Conservation (phyloP, 2,329 filamentous ascomycete genomes). For the Akanthomyces dipterigenus region DNA sequence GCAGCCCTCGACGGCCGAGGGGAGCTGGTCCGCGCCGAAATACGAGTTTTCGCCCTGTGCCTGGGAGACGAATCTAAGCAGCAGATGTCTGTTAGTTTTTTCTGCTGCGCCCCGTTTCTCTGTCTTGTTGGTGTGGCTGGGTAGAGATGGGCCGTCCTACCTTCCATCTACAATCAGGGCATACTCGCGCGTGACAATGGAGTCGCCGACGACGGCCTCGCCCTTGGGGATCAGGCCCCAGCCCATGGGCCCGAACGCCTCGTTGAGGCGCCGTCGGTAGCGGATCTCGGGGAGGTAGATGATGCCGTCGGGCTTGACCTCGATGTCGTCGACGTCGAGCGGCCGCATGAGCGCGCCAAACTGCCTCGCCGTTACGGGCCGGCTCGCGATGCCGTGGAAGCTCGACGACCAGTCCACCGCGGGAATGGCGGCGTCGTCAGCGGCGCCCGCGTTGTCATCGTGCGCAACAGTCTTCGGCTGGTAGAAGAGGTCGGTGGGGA, state of each 20-base stretch:
- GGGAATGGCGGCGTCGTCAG: neutral
- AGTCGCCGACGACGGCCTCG: slow-evolving; percentile 77
- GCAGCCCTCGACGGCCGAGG: slow-evolving; percentile 91
- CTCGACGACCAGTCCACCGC: slow-evolving; percentile 72
- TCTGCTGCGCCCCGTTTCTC: too few species aligned
- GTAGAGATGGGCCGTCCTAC: slow-evolving; percentile 41
- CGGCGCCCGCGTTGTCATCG: neutral
- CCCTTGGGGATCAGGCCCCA: slow-evolving; percentile 91
- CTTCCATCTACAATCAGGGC: slow-evolving; percentile 81
- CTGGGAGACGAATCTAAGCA: slow-evolving; percentile 73
- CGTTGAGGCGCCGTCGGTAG: slow-evolving; percentile 84
- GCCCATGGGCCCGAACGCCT: slow-evolving; percentile 86
- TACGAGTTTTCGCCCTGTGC: slow-evolving; percentile 93
- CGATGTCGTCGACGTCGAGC: slow-evolving; percentile 68
- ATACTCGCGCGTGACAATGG: slow-evolving; percentile 81
- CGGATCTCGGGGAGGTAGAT: slow-evolving; percentile 97
- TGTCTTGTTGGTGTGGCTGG: too few species aligned
- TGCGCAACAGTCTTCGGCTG: neutral
- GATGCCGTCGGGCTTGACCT: slow-evolving; percentile 96
- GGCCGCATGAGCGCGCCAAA: slow-evolving; percentile 61
- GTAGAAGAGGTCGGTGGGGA: slow-evolving; percentile 8
- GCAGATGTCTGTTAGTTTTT: neutral
- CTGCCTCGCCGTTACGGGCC: slow-evolving; percentile 64
- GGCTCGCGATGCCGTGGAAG: slow-evolving; percentile 69
- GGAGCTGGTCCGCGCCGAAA: slow-evolving; percentile 82